A percentile compares a stretch with the other conserved stretches of the same genome.
These are phyloP conservation scores for Colletotrichum theobromicola DNA, from an alignment of 2,329 filamentous ascomycete genomes.

Conservation along the genomic window DNA sequence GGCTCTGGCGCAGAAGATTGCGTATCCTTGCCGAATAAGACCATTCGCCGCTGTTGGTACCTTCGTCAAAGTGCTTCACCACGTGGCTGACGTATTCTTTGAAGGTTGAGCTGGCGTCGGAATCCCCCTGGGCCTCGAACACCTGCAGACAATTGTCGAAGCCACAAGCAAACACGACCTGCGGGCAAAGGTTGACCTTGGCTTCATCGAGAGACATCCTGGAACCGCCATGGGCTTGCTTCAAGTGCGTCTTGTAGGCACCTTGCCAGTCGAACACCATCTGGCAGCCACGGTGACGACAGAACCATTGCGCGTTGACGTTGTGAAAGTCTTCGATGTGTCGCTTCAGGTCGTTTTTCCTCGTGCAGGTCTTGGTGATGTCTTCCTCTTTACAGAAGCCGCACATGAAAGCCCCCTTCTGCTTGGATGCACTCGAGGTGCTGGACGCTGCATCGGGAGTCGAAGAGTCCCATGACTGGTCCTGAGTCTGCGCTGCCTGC, in stretches of 20 bases:
- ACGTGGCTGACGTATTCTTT: conserved; percentile 53
- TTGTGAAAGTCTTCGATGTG: conserved; percentile 55
- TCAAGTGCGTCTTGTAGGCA: conserved; percentile 52
- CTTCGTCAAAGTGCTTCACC: conserved; percentile 52
- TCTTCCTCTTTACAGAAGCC: conserved; percentile 47
- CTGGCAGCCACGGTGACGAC: conserved; percentile 46
- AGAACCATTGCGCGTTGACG: conserved; percentile 51
- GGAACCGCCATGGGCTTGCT: conserved; percentile 46
- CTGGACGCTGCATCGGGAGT: conserved; percentile 27
- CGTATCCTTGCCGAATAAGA: conserved; percentile 49
- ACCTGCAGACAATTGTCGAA: conserved; percentile 50
- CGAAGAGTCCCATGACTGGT: conserved; percentile 13
- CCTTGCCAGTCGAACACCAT: conserved; percentile 54
- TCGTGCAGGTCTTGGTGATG: conserved; percentile 47
- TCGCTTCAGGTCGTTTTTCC: conserved; percentile 53
- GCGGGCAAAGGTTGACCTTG: conserved; percentile 48
- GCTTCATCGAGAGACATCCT: conserved; percentile 46
- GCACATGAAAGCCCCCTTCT: conserved; percentile 42
- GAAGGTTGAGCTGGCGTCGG: conserved; percentile 41
- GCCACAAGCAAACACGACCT: conserved; percentile 54
- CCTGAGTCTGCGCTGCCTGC: conserved; percentile 4
- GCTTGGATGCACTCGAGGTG: conserved; percentile 33
- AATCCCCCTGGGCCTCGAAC: conserved; percentile 46
- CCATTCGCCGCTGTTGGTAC: conserved; percentile 44
- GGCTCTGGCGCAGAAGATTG: conserved; percentile 47